Conservation (phyloP, 1,139 yeast species). For the Geotrichum restrictum region DNA sequence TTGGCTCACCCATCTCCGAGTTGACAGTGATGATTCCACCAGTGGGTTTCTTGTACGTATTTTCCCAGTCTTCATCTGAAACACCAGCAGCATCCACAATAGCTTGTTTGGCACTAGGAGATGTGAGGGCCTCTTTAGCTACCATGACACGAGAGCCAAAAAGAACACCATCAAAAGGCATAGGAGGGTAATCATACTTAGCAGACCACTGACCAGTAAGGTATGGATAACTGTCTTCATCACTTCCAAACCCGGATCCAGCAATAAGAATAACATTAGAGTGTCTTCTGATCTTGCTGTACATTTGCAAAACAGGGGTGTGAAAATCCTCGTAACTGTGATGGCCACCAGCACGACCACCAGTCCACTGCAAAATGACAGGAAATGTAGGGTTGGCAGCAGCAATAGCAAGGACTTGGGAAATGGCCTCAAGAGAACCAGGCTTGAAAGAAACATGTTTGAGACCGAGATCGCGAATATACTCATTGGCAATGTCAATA, state of each 20-base stretch:
- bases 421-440: conserved; percentile 90
- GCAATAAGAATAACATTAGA: conserved; percentile 85
- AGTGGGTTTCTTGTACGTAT: conserved; percentile 87
- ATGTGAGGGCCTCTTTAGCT: conserved; percentile 92
- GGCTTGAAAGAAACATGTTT: conserved; percentile 96
- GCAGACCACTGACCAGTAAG: conserved; percentile 95
- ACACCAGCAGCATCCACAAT: conserved; percentile 91
- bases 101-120: conserved; percentile 88
- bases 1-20: conserved; percentile 99
- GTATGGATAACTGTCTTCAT: conserved; percentile 94
- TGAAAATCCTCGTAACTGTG: conserved; percentile 99
- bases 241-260: conserved; percentile 98
- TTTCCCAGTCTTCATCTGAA: conserved; percentile 83
- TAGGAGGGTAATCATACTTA: conserved; percentile 82
- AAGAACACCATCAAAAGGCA: conserved; percentile 98
- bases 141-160: conserved; percentile 97
- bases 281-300: conserved; percentile 88
- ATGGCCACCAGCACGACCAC: conserved; percentile 99
- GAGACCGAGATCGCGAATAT: conserved; percentile 85
- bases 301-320: conserved; percentile 93
- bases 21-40: conserved; percentile 96
- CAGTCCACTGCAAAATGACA: conserved; percentile 97
- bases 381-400: conserved; percentile 96
- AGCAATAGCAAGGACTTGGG: conserved; percentile 83
- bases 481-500: conserved; percentile 92